phyloP scores from a whole-genome alignment of 106 monocot genomes.

The Acanthochlamys bracteata region DNA sequence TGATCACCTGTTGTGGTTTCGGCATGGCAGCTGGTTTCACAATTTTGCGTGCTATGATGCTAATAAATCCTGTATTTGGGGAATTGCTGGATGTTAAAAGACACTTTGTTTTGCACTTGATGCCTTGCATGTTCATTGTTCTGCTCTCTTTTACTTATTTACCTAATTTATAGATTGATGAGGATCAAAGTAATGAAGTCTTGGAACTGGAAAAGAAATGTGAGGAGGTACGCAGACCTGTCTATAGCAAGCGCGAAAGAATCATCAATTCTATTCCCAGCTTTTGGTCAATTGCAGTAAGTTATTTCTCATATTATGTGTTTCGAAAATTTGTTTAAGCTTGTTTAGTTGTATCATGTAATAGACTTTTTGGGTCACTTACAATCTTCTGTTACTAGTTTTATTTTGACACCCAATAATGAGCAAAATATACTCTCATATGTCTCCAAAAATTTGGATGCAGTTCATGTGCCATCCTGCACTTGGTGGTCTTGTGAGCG shows the following conservation, averaged over 20 bases:
- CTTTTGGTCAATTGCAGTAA: constrained; percentile 46
- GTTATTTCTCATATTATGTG: background rate
- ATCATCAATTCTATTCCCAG: constrained; percentile 44
- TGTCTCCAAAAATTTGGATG: background rate
- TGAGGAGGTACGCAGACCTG: constrained; percentile 55
- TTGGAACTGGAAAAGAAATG: constrained; percentile 60
- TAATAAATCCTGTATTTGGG: too few species aligned
- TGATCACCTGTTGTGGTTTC: too few species aligned
- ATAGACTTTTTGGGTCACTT: too few species aligned
- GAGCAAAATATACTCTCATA: background rate
- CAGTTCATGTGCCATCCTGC: constrained; percentile 65
- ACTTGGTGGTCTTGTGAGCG: constrained; percentile 47
- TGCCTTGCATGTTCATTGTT: too few species aligned
- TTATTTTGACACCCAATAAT: background rate
- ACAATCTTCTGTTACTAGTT: too few species aligned
- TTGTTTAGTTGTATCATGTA: too few species aligned
- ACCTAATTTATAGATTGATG: constrained; percentile 27
- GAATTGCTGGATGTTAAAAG: too few species aligned
- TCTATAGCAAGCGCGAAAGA: constrained; percentile 33
- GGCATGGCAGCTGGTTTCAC: too few species aligned
- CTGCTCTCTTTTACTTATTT: too few species aligned
- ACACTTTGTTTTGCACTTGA: too few species aligned
- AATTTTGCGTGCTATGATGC: too few species aligned
- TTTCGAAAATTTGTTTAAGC: background rate
- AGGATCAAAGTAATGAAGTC: constrained; percentile 66